phyloP scores from a whole-genome alignment of 2,329 filamentous ascomycete genomes.

The Graphilbum ipis-grandicollis region DNA sequence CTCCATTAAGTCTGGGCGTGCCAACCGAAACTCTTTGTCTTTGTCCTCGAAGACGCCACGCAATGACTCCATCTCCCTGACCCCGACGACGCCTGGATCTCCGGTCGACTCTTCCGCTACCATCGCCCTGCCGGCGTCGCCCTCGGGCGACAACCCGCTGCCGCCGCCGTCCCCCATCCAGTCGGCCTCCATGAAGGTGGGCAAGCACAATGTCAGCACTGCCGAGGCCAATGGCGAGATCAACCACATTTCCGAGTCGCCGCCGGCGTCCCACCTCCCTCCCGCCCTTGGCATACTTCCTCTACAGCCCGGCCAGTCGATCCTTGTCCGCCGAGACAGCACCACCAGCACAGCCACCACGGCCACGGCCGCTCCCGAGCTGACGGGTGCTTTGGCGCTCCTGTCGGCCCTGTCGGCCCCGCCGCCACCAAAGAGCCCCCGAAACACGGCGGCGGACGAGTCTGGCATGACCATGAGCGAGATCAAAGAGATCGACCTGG shows the following conservation, averaged over 20 bases:
- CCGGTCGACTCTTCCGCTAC: conserved; percentile 22
- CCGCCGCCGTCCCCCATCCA: conserved; percentile 78
- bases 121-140: conserved; percentile 20
- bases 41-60: conserved; percentile 24
- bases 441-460: conserved; percentile 4
- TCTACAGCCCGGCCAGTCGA: conserved; percentile 70
- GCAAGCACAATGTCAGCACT: conserved; percentile 60
- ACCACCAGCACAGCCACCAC: conserved; percentile 19
- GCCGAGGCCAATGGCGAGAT: conserved; percentile 82
- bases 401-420: no score
- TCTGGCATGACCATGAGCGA: conserved; percentile 65
- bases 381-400: no score
- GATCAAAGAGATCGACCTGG: conserved; percentile 81
- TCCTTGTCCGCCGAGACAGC: conserved; percentile 67
- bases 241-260: conserved; percentile 82
- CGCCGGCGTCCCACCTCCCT: conserved; percentile 51
- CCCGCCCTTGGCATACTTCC: conserved; percentile 29
- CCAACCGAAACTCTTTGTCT: conserved; percentile 28
- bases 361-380: conserved; percentile 17
- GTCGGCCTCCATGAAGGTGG: conserved; percentile 53
- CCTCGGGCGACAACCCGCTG: conserved; percentile 22
- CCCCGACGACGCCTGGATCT: conserved; percentile 19
- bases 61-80: conserved; percentile 23
- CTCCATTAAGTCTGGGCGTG: conserved; percentile 56
- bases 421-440: conserved; percentile 13